Evolutionary conservation across 2,329 filamentous ascomycete genomes (phyloP).

Genomic region (Neocucurbitaria cava): DNA sequence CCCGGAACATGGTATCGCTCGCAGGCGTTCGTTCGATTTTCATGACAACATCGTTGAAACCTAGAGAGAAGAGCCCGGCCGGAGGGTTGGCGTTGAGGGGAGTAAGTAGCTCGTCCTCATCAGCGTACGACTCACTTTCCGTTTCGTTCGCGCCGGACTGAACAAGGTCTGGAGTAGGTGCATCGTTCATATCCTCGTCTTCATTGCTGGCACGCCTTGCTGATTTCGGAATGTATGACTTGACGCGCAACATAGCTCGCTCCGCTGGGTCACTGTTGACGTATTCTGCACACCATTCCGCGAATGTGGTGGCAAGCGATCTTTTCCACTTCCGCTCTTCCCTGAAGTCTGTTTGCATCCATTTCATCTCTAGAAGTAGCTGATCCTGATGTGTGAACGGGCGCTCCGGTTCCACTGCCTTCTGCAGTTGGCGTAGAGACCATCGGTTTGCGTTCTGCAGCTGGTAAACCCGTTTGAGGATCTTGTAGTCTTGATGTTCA

Average conservation of each 20-base stretch:
- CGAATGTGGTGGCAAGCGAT: conserved; percentile 78
- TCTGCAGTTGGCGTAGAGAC: conserved; percentile 88
- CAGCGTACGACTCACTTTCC: conserved; percentile 47
- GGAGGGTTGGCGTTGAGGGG: conserved; percentile 62
- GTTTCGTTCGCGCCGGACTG: conserved; percentile 47
- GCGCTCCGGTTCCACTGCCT: conserved; percentile 79
- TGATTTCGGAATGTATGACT: conserved; percentile 50
- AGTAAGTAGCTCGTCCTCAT: conserved; percentile 51
- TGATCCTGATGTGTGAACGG: conserved; percentile 84
- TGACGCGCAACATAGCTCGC: conserved; percentile 72
- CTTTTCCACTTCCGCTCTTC: conserved; percentile 96
- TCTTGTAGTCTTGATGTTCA: conserved; percentile 86
- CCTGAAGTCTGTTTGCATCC: conserved; percentile 96
- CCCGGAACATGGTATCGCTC: conserved; percentile 77
- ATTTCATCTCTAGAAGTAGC: conserved; percentile 89
- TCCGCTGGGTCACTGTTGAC: conserved; percentile 69
- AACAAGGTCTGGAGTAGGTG: conserved; percentile 49
- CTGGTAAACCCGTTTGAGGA: conserved; percentile 85
- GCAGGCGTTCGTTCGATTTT: conserved; percentile 75
- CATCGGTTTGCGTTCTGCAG: conserved; percentile 91
- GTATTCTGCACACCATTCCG: conserved; percentile 84
- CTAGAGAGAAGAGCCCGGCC: conserved; percentile 82
- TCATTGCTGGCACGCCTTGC: conserved; percentile 16
- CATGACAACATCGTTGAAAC: conserved; percentile 82
- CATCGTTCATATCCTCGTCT: conserved; percentile 47